Conservation (phyloP, 1,284 basidiomycete species). For the Cutaneotrichosporon sp. region DNA sequence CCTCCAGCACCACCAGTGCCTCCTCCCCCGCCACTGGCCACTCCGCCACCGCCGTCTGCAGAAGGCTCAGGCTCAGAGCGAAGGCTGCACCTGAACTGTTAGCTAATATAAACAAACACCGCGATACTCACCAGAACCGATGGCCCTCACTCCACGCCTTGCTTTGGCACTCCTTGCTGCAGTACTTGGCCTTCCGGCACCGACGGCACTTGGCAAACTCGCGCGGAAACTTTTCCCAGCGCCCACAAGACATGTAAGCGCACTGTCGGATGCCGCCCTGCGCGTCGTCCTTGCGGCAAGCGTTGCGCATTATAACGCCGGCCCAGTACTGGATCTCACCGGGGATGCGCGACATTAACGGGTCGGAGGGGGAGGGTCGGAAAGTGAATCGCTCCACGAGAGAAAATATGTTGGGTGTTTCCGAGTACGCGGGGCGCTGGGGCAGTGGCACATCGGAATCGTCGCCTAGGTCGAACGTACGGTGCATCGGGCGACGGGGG, state of each 20-base stretch:
- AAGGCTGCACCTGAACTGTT: conserved; percentile 26
- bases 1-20: conserved; percentile 12
- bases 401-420: conserved; percentile 81
- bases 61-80: conserved; percentile 28
- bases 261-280: conserved; percentile 92
- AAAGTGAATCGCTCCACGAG: conserved; percentile 95
- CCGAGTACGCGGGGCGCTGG: conserved; percentile 42
- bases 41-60: conserved; percentile 3
- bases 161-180: conserved; percentile 95
- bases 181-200: conserved; percentile 97
- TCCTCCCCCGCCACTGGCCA: conserved; percentile 7
- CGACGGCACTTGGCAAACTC: conserved; percentile 96
- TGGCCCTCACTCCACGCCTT: conserved; percentile 97
- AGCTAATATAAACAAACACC: not conserved
- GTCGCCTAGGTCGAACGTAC: conserved; percentile 43
- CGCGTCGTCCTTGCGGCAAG: conserved; percentile 92
- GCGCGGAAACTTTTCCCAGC: conserved; percentile 87
- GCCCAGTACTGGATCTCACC: conserved; percentile 98
- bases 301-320: conserved; percentile 98
- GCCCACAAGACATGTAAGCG: conserved; percentile 95
- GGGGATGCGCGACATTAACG: conserved; percentile 68
- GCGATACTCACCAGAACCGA: conserved; percentile 55
- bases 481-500: conserved; percentile 55
- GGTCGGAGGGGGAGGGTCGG: conserved; percentile 75
- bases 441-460: conserved; percentile 33